A percentile compares a stretch with the other conserved stretches of the same genome.
These are phyloP conservation scores for Ogataea populi-albae DNA, from an alignment of 805 yeast genomes.

Conservation along the genomic window DNA sequence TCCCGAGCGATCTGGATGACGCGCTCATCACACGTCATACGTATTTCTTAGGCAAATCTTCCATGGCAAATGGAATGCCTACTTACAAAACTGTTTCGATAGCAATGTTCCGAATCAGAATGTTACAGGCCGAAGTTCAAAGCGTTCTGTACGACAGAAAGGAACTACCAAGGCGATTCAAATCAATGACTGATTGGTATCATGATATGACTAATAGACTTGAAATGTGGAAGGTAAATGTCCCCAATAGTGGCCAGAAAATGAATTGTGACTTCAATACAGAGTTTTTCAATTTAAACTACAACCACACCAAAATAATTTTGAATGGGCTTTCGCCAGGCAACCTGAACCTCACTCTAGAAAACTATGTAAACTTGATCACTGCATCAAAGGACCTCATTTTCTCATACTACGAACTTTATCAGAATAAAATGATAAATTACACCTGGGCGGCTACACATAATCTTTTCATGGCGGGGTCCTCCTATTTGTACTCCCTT, in stretches of 20 bases:
- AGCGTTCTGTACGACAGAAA: constrained; percentile 66
- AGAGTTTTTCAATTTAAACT: constrained; percentile 70
- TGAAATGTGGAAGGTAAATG: constrained; percentile 57
- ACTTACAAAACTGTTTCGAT: constrained; percentile 68
- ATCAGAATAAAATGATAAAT: constrained; percentile 57
- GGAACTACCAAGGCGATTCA: constrained; percentile 65
- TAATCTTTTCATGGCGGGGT: constrained; percentile 84
- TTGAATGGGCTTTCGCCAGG: constrained; percentile 79
- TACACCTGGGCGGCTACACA: constrained; percentile 95
- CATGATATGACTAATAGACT: constrained; percentile 46
- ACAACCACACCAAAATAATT: constrained; percentile 68
- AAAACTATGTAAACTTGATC: constrained; percentile 55
- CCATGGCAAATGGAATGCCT: constrained; percentile 8
- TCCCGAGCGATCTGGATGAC: constrained; percentile 76
- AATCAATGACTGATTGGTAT: constrained; percentile 61
- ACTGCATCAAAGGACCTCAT: constrained; percentile 68
- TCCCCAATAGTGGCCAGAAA: constrained; percentile 53
- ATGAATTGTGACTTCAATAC: constrained; percentile 75
- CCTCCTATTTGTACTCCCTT: constrained; percentile 73
- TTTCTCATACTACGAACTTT: constrained; percentile 56
- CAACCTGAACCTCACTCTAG: constrained; percentile 48
- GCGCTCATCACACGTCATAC: constrained; percentile 44
- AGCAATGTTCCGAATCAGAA: constrained; percentile 65
- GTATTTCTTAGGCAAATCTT: neutral
- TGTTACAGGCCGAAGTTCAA: constrained; percentile 75